phyloP scores from a whole-genome alignment of 2,329 filamentous ascomycete species.

The Nothophaeocryptopus gaeumannii region DNA sequence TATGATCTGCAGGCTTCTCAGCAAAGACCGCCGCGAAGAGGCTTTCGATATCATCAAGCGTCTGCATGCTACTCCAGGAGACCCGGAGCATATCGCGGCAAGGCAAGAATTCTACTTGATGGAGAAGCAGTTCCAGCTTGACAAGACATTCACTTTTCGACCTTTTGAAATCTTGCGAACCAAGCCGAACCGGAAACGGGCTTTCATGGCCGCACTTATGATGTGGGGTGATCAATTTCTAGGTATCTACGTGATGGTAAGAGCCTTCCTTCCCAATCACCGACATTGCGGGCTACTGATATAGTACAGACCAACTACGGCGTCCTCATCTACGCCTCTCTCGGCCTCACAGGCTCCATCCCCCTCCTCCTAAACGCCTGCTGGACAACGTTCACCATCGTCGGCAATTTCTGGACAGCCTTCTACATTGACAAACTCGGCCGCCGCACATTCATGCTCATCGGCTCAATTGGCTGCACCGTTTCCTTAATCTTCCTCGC shows the following conservation, averaged over 20 bases:
- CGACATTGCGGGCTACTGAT: slow-evolving; percentile 12
- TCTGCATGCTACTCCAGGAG: slow-evolving; percentile 43
- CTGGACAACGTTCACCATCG: slow-evolving; percentile 42
- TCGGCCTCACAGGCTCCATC: slow-evolving; percentile 40
- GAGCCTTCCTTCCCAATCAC: not conserved
- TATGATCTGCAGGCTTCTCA: slow-evolving; percentile 12
- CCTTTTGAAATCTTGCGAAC: slow-evolving; percentile 45
- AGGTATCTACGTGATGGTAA: slow-evolving; percentile 13
- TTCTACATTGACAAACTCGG: slow-evolving; percentile 43
- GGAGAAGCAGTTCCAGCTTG: slow-evolving; percentile 44
- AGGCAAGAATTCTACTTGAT: slow-evolving; percentile 45
- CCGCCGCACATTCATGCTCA: slow-evolving; percentile 45
- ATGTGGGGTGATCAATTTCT: slow-evolving; percentile 35
- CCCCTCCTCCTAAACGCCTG: slow-evolving; percentile 45
- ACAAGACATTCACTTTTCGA: slow-evolving; percentile 35
- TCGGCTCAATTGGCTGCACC: slow-evolving; percentile 43
- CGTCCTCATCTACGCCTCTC: slow-evolving; percentile 38
- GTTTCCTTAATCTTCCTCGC: slow-evolving; percentile 44
- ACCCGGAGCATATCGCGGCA: slow-evolving; percentile 39
- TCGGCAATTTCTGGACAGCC: slow-evolving; percentile 43
- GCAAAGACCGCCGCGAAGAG: slow-evolving; percentile 25
- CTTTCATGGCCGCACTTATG: slow-evolving; percentile 40
- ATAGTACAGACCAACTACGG: slow-evolving; percentile 39
- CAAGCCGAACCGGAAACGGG: slow-evolving; percentile 40
- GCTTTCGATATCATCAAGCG: slow-evolving; percentile 43